These are phyloP conservation scores for Trichoderma gamsii DNA, from an alignment of 495 filamentous ascomycete species.

Conservation along the genomic window DNA sequence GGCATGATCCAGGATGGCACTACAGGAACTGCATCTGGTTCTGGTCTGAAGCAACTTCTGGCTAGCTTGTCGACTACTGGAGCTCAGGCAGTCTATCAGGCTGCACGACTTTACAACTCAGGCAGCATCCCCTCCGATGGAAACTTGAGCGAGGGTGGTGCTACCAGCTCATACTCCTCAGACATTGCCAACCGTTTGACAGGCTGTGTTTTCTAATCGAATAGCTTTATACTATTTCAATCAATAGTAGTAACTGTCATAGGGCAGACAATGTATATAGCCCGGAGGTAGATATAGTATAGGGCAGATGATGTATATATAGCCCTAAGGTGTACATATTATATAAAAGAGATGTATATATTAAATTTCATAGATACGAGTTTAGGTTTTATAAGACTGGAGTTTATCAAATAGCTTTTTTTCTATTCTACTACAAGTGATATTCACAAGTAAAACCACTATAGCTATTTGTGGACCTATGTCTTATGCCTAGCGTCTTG, in stretches of 20 bases:
- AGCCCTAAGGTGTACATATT: neutral
- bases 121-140: slow-evolving; percentile 39
- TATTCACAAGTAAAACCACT: too few species aligned
- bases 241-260: neutral
- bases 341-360: neutral
- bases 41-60: slow-evolving; percentile 34
- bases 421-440: too few species aligned
- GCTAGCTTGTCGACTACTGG: slow-evolving; percentile 22
- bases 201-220: slow-evolving; percentile 24
- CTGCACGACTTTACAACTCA: slow-evolving; percentile 50
- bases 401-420: too few species aligned
- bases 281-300: neutral
- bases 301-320: neutral
- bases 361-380: neutral
- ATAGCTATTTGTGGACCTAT: neutral
- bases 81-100: slow-evolving; percentile 30
- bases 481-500: neutral
- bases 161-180: slow-evolving; percentile 50
- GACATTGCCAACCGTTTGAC: slow-evolving; percentile 53
- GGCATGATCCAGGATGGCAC: slow-evolving; percentile 36
- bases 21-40: slow-evolving; percentile 29
- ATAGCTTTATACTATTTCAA: neutral
- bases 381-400: too few species aligned
- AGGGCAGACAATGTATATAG: neutral
- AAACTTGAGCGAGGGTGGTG: slow-evolving; percentile 37